These are phyloP conservation scores for Penicillium sp. DNA, from an alignment of 2,329 filamentous ascomycete species.

Conservation along the genomic window DNA sequence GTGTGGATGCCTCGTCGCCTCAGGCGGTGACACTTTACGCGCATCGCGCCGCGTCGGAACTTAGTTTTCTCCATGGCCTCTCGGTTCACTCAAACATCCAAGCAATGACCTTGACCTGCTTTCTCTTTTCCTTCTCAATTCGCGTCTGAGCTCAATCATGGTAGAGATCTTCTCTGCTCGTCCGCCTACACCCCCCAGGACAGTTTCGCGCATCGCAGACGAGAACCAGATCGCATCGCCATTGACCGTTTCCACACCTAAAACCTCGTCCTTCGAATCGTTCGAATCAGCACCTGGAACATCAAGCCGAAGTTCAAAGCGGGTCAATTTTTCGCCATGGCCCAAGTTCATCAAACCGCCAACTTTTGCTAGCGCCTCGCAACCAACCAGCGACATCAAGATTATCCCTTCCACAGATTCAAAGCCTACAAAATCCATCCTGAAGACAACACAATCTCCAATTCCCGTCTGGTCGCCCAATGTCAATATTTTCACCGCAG, in stretches of 20 bases:
- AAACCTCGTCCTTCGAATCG: conserved; percentile 47
- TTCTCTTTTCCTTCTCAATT: conserved; percentile 9
- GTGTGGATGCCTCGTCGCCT: conserved; percentile 22
- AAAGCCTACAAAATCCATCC: conserved; percentile 70
- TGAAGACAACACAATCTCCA: conserved; percentile 65
- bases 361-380: conserved; percentile 31
- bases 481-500: conserved; percentile 51
- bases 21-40: conserved; percentile 40
- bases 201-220: conserved; percentile 32
- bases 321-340: conserved; percentile 65
- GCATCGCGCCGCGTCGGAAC: conserved; percentile 25
- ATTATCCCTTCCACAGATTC: conserved; percentile 54
- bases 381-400: conserved; percentile 47
- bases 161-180: conserved; percentile 51
- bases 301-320: conserved; percentile 51
- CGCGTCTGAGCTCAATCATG: conserved; percentile 36
- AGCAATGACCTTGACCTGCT: conserved; percentile 32
- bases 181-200: conserved; percentile 59
- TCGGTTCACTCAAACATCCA: conserved; percentile 7
- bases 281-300: conserved; percentile 35
- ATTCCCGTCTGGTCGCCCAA: conserved; percentile 45
- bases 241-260: conserved; percentile 38
- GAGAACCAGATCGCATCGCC: conserved; percentile 42
- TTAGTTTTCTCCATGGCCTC: conserved; percentile 19
- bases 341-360: conserved; percentile 57